Percentiles rank a stretch among this genome's conserved stretches.
Evolutionary conservation across 2,329 filamentous ascomycete species (phyloP).

Genomic region (Apiospora marii): DNA sequence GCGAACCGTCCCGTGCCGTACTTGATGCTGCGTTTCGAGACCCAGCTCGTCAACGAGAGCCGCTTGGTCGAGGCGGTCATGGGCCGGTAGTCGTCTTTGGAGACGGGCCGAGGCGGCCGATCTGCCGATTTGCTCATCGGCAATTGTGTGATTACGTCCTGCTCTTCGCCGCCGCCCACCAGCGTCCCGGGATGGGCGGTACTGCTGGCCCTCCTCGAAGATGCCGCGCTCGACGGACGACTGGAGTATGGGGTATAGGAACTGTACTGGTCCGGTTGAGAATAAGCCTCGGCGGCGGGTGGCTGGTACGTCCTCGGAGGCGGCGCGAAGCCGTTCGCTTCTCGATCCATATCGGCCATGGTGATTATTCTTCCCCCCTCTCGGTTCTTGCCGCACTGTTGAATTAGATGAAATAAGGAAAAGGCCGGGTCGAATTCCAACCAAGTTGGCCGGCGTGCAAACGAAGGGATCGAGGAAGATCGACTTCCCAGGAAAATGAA

Average conservation of each 20-base stretch:
- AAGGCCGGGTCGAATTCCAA: conserved; percentile 17
- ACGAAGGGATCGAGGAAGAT: conserved; percentile 37
- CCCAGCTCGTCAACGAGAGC: conserved; percentile 46
- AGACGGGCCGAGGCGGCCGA: neutral
- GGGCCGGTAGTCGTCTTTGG: conserved; percentile 29
- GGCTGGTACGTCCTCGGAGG: neutral
- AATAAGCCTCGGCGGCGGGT: neutral
- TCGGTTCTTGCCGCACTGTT: neutral
- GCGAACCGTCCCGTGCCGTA: conserved; percentile 54
- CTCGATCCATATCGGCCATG: neutral
- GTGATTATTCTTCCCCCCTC: neutral
- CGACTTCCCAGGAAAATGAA: conserved; percentile 41
- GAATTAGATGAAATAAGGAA: conserved; percentile 25
- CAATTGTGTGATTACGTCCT: neutral
- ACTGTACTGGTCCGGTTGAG: neutral
- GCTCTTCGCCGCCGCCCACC: neutral
- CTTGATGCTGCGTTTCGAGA: conserved; percentile 51
- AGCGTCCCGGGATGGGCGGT: neutral
- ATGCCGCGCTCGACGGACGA: neutral
- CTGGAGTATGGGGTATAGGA: neutral
- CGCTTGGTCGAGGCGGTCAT: conserved; percentile 46
- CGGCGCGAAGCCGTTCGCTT: neutral
- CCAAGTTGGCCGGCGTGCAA: conserved; percentile 34
- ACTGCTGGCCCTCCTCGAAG: neutral
- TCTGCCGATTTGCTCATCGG: neutral